A percentile compares a stretch with the other conserved stretches of the same genome.
Conservation (phyloP, 305 asterid species). For the Fraxinus angustifolia region DNA sequence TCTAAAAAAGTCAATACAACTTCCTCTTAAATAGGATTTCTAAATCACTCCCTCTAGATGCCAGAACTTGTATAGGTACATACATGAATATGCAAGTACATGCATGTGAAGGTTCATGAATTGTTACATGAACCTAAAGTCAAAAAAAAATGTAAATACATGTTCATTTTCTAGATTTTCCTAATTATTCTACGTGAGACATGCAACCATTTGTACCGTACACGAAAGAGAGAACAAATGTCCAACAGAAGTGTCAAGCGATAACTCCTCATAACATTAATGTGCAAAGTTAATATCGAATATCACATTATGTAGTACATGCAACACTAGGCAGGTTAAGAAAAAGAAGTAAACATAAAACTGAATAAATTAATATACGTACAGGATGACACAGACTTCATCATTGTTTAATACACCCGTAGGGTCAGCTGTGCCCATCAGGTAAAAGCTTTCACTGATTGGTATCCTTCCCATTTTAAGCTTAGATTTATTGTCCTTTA, state of each 20-base stretch:
- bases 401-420: slow-evolving; percentile 52
- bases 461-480: slow-evolving; percentile 68
- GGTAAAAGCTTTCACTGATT: slow-evolving; percentile 64
- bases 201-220: background rate
- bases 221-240: background rate
- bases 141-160: background rate
- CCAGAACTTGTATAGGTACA: background rate
- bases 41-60: background rate
- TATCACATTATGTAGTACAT: background rate
- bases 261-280: background rate
- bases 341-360: background rate
- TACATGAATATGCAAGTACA: background rate
- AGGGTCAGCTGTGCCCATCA: slow-evolving; percentile 93
- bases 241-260: background rate
- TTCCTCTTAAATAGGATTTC: background rate
- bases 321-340: background rate
- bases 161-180: background rate
- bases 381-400: slow-evolving; percentile 86
- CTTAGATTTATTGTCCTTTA: slow-evolving; percentile 32
- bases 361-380: slow-evolving; percentile 33
- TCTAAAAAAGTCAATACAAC: background rate
- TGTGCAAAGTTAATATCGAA: background rate
- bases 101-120: background rate
- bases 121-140: background rate
- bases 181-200: background rate